Evolutionary conservation across 345 rosid genomes (phyloP), one percentile per base, ranked within the genome.

Genomic region (Iberis pinnata): DNA sequence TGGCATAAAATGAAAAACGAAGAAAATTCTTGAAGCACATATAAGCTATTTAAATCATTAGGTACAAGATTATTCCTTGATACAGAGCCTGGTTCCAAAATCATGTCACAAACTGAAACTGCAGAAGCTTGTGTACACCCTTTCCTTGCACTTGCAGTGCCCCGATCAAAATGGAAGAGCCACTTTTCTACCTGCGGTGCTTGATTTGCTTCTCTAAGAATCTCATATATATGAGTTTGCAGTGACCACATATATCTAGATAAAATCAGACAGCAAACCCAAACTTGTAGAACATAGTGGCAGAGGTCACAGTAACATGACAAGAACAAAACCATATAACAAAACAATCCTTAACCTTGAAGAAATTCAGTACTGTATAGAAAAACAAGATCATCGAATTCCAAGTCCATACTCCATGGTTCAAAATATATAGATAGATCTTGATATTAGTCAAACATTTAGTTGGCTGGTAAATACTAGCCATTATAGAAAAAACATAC

Each of bases 21-120:
- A 53, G 68, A 49, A 56, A 79, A 69, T 63, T 78, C 82, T 74
- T 57, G 82, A 72, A 90, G 81, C 53, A 86, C 73, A 53, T 66
- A 65, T 63, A 90, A 74, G 67, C 65, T 61, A 66, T 65, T 69
- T 65, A 73, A 76, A 29, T 60, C 56, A 70, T 58, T 51, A 59
- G 69, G 73, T 40, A 51, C 54, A 40, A 50, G 65, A 58, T 72
- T n/a, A n/a, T 50, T 74, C 65, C 65, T 62, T 19, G 64, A 67
- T 36, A 48, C 36, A 43, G 70, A 60, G 71, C 52, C 38, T 17
- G 63, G 42, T 39, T 47, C 51, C 17, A 32, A 46, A 32, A 53
- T 12, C 56, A 53, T 59, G 60, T 67, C 71, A 36, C 20, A 39
- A 18, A 60, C 18, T 38, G 71, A 47, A 49, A 57, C 43, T 25